Evolutionary conservation across 805 yeast species (phyloP).

Genomic region (Ascoidea asiatica): DNA sequence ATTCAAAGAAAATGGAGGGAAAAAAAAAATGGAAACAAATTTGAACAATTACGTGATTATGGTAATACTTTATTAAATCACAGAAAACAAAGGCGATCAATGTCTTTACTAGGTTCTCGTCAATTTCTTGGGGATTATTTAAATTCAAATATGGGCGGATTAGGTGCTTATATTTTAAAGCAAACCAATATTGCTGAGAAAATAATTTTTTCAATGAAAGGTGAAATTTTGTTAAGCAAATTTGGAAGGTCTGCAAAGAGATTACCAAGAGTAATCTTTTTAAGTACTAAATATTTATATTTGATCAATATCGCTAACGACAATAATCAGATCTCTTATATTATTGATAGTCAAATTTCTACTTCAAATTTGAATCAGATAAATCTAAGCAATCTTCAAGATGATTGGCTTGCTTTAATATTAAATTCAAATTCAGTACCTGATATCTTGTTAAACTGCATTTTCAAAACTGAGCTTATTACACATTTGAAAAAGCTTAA

Average conservation of each 20-base stretch:
- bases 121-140: slow-evolving; percentile 92
- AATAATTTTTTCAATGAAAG: slow-evolving; percentile 68
- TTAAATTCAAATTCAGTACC: slow-evolving; percentile 42
- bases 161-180: slow-evolving; percentile 61
- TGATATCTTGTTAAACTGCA: slow-evolving; percentile 68
- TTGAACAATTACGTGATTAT: slow-evolving; percentile 71
- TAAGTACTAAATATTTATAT: slow-evolving; percentile 50
- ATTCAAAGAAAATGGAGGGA: slow-evolving; percentile 78
- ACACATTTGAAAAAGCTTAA: slow-evolving; percentile 58
- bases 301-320: slow-evolving; percentile 63
- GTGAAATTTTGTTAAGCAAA: slow-evolving; percentile 71
- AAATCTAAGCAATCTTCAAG: slow-evolving; percentile 65
- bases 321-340: slow-evolving; percentile 44
- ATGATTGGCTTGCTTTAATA: slow-evolving; percentile 81
- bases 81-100: slow-evolving; percentile 78
- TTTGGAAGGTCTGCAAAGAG: slow-evolving; percentile 88
- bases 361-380: slow-evolving; percentile 45
- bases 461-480: slow-evolving; percentile 80
- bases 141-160: slow-evolving; percentile 54
- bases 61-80: slow-evolving; percentile 62
- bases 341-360: slow-evolving; percentile 51
- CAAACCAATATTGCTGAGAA: slow-evolving; percentile 57
- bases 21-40: slow-evolving; percentile 67
- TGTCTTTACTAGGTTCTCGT: slow-evolving; percentile 78
- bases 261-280: slow-evolving; percentile 54